Conservation (phyloP, 768 basidiomycete species). For the Phanerodontia chrysosporium region DNA sequence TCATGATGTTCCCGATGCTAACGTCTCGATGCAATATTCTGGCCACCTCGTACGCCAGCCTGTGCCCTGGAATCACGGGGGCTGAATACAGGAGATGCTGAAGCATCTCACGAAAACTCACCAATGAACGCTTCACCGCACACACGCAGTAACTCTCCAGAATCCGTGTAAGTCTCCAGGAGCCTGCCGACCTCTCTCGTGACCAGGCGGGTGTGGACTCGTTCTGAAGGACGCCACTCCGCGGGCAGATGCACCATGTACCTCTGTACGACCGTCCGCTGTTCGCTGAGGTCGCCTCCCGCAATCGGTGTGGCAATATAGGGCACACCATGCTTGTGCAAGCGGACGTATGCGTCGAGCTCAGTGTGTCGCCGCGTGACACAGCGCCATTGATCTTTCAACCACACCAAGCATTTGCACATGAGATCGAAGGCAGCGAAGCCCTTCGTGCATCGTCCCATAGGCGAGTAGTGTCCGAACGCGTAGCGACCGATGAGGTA, state of each 20-base stretch:
- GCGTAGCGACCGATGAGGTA: conserved; percentile 9
- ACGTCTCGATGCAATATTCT: conserved; percentile 6
- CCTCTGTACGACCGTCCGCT: background rate
- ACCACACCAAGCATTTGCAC: background rate
- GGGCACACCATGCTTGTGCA: background rate
- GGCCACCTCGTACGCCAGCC: background rate
- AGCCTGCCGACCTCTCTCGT: conserved; percentile 2
- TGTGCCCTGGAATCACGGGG: background rate
- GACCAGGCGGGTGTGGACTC: conserved; percentile 7
- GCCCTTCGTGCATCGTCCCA: conserved; percentile 5
- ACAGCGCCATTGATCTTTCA: conserved; percentile 15
- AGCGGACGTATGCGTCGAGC: conserved; percentile 2
- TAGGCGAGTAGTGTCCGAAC: background rate
- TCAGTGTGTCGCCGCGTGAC: background rate
- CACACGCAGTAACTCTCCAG: background rate
- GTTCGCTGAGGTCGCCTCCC: conserved; percentile 8
- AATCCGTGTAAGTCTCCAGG: background rate
- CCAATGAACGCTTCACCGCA: background rate
- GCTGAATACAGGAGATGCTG: background rate
- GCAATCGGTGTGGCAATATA: conserved; percentile 5
- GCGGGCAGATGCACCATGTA: background rate
- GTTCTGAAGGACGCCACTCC: background rate
- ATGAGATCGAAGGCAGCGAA: conserved; percentile 5
- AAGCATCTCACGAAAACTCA: background rate
- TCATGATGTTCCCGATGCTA: conserved; percentile 8